Evolutionary conservation across 1,139 yeast genomes (phyloP), one percentile per base, ranked within the genome.

Genomic region (Hansenula lynferdii): DNA sequence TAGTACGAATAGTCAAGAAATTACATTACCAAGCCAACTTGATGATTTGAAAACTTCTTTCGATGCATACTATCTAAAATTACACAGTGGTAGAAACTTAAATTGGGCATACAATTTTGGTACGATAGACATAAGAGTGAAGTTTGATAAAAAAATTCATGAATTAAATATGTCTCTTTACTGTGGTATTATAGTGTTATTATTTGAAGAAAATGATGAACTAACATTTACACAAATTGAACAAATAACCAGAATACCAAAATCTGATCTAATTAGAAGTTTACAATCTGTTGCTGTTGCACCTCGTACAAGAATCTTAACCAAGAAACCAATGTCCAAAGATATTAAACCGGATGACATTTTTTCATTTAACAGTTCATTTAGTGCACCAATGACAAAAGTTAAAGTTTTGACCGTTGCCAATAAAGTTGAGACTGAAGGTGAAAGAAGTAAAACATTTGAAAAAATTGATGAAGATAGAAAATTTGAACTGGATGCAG

Each of bases 31-130:
- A 41, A 53, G 67, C 37, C 62, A 69, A 48, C 53, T 78, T 40
- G 69, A 56, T 50, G 60, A 51, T 32, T 61, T 70, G 49, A 70
- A 62, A 47, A 54, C 53, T 27, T 60, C 57, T 30, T 78, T 65
- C 59, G 78, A 64, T 40, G 54, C 57, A 8, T 75, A 65, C 62
- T 89, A 83, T 45, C 67, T 71, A 12, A 70, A 76, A 33, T 70
- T 77, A 40, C 87, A 85, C 56, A 78, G 72, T 43, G 94, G 94
- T 36, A 75, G 96, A 53, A 74, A 77, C 24, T 64, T 92, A 39
- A 75, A 69, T 33, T 92, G 97, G 97, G 82, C 89, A 34, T 87
- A 90, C 19, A 80, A 81, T 49, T 75, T 81, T 54, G 95, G 96
- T 1, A 77, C 87, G 3, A 79, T 85, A 47, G 97, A 89, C 51